A percentile compares a stretch with the other conserved stretches of the same genome.
These are phyloP conservation scores for Teunomyces barrocoloradensis DNA, from an alignment of 805 yeast species.

Conservation along the genomic window DNA sequence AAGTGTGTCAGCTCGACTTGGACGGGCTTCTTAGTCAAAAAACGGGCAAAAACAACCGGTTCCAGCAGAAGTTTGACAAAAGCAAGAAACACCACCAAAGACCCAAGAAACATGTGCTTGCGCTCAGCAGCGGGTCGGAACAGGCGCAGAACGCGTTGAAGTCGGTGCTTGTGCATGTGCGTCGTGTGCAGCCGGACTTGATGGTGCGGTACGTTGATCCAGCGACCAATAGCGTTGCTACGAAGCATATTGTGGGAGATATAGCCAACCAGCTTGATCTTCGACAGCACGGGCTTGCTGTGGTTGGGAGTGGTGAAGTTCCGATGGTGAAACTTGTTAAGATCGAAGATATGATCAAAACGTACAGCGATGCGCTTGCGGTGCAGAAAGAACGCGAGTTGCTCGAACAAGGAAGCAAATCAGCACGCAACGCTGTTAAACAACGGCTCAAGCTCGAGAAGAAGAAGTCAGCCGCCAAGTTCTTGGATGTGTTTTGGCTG, in stretches of 20 bases:
- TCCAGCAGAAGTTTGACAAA: not conserved
- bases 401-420: conserved; percentile 31
- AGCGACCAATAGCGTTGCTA: conserved; percentile 15
- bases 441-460: conserved; percentile 31
- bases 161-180: conserved; percentile 17
- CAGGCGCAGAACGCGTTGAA: conserved; percentile 23
- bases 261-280: conserved; percentile 30
- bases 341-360: conserved; percentile 31
- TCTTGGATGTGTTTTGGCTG: conserved; percentile 54
- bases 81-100: not conserved
- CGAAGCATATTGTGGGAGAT: conserved; percentile 24
- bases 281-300: conserved; percentile 20
- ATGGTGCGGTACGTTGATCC: conserved; percentile 28
- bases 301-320: conserved; percentile 17
- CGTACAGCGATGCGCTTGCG: conserved; percentile 32
- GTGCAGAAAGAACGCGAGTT: conserved; percentile 27
- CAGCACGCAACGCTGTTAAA: conserved; percentile 26
- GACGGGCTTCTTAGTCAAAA: not conserved
- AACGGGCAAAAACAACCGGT: not conserved
- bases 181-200: conserved; percentile 12
- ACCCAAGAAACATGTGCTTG: conserved; percentile 9
- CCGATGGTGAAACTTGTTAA: conserved; percentile 29
- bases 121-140: conserved; percentile 19
- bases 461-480: conserved; percentile 43
- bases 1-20: not conserved